These are phyloP conservation scores for Elongisporangium prolatum DNA, from an alignment of 352 stramenopile genomes.

Conservation along the genomic window DNA sequence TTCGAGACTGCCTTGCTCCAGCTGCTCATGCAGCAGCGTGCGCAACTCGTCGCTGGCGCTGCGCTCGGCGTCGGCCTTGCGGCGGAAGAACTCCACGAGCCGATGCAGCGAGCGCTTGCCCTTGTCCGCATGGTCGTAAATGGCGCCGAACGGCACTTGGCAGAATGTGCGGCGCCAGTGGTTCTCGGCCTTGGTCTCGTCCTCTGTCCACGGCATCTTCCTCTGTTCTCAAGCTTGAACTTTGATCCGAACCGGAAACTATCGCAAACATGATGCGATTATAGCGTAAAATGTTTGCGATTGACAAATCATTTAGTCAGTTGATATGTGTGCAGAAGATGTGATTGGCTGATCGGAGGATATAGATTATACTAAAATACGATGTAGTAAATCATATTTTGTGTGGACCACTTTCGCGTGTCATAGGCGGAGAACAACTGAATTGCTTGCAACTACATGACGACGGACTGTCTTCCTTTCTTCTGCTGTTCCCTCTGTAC, in stretches of 20 bases:
- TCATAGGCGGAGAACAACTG: not conserved
- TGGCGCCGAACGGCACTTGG: slow-evolving; percentile 73
- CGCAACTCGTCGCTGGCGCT: slow-evolving; percentile 56
- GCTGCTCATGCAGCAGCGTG: slow-evolving; percentile 28
- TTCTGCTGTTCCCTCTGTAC: not conserved
- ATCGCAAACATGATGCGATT: not conserved
- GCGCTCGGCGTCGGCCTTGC: slow-evolving; percentile 62
- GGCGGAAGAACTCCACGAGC: slow-evolving; percentile 68
- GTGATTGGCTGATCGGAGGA: not conserved
- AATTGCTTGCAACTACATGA: not conserved
- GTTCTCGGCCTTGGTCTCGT: slow-evolving; percentile 69
- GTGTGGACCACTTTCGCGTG: not conserved
- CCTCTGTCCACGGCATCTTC: slow-evolving; percentile 21
- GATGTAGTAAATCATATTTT: not conserved
- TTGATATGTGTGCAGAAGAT: no score
- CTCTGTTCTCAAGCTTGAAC: slow-evolving; percentile 7
- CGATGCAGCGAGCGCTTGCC: slow-evolving; percentile 70
- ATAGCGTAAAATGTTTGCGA: no score
- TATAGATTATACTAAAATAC: no score
- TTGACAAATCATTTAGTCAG: no score
- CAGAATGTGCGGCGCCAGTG: slow-evolving; percentile 85
- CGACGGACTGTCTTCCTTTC: not conserved
- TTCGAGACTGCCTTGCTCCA: slow-evolving; percentile 31
- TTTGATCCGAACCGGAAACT: not conserved
- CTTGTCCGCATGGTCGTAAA: slow-evolving; percentile 76